A percentile compares a stretch with the other conserved stretches of the same genome.
phyloP scores from a whole-genome alignment of 192 early-diverging fungal genomes.

The Backusella luteola region DNA sequence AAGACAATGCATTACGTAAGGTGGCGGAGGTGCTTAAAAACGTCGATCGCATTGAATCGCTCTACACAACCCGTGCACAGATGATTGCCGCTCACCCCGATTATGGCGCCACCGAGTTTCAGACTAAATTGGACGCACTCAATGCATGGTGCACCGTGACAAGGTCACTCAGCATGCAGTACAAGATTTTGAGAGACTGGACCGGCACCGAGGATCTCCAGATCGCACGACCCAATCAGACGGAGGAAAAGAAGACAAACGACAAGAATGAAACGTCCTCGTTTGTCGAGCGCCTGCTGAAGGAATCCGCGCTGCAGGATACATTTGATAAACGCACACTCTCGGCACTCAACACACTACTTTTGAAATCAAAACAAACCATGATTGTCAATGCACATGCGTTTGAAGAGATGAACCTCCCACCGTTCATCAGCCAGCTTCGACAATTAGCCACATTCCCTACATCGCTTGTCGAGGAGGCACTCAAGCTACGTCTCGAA shows the following conservation, averaged over 20 bases:
- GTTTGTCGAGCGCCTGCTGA: conserved; percentile 84
- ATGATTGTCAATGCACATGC: conserved; percentile 66
- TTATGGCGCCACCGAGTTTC: conserved; percentile 69
- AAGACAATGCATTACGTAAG: conserved; percentile 54
- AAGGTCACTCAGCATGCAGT: conserved; percentile 66
- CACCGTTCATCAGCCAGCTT: conserved; percentile 63
- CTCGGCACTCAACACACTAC: conserved; percentile 55
- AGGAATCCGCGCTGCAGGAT: conserved; percentile 75
- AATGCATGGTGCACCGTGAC: conserved; percentile 76
- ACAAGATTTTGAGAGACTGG: conserved; percentile 80
- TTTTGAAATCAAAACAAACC: conserved; percentile 63
- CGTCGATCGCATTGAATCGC: conserved; percentile 72
- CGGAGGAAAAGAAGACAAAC: not conserved
- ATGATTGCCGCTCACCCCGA: conserved; percentile 62
- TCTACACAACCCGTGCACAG: conserved; percentile 70
- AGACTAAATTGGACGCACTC: conserved; percentile 68
- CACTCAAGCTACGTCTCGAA: conserved; percentile 72
- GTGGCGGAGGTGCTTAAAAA: conserved; percentile 68
- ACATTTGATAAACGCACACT: conserved; percentile 75
- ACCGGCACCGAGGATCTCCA: conserved; percentile 70
- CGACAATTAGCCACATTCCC: conserved; percentile 75
- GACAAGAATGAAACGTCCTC: conserved; percentile 49
- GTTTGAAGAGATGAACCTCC: conserved; percentile 75
- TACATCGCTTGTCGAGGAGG: conserved; percentile 77
- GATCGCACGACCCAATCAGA: conserved; percentile 38